These are phyloP conservation scores for Fennellomyces sp. DNA, from an alignment of 371 early-diverging fungal species.

Conservation along the genomic window DNA sequence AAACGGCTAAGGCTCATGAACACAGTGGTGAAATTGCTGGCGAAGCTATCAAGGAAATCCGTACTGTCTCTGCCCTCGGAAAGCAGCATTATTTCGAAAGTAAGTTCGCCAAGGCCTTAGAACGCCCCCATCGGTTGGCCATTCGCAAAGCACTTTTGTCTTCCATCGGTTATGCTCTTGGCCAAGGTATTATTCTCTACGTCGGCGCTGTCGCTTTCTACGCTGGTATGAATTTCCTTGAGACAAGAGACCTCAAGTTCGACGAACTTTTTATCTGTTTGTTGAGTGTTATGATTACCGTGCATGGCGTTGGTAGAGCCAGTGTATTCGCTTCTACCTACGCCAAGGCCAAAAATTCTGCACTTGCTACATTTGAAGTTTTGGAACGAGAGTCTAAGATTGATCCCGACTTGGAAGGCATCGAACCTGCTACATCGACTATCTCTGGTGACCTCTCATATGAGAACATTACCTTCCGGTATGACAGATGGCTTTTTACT, in stretches of 20 bases:
- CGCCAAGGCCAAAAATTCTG: constrained; percentile 80
- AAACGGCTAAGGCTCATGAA: constrained; percentile 68
- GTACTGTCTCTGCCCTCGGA: constrained; percentile 85
- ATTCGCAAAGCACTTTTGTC: constrained; percentile 58
- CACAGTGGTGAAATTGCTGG: constrained; percentile 73
- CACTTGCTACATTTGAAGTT: constrained; percentile 72
- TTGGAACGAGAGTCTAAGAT: constrained; percentile 74
- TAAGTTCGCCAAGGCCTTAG: constrained; percentile 59
- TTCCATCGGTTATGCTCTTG: constrained; percentile 66
- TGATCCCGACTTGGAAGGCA: constrained; percentile 69
- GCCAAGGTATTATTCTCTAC: constrained; percentile 68
- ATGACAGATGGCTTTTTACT: constrained; percentile 29
- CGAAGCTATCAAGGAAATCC: constrained; percentile 86
- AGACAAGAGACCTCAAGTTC: constrained; percentile 31
- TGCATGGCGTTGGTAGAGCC: constrained; percentile 66
- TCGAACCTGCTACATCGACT: constrained; percentile 34
- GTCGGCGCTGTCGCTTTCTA: constrained; percentile 64
- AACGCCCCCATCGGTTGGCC: constrained; percentile 67
- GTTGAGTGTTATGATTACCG: constrained; percentile 73
- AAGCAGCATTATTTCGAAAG: constrained; percentile 71
- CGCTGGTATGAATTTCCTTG: constrained; percentile 53
- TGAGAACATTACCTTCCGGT: constrained; percentile 71
- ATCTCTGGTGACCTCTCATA: constrained; percentile 61
- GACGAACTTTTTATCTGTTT: constrained; percentile 61
- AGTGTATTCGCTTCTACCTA: constrained; percentile 60